phyloP scores from a whole-genome alignment of 2,329 filamentous ascomycete genomes.

The Elsinoe necatrix region DNA sequence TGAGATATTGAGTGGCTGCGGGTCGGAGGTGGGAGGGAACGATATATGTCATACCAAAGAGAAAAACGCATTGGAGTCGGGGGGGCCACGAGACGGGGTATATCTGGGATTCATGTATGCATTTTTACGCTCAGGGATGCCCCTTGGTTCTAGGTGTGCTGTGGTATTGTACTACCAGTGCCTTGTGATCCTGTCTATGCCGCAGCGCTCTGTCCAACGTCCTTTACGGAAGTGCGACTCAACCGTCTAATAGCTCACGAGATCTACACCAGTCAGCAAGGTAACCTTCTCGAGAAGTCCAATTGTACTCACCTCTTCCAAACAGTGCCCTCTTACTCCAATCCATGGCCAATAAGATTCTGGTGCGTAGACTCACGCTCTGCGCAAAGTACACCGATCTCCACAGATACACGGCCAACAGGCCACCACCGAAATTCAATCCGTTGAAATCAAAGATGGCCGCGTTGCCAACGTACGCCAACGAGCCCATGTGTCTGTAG shows the following conservation, averaged over 20 bases:
- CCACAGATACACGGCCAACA: slow-evolving; percentile 95
- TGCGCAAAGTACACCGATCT: slow-evolving; percentile 94
- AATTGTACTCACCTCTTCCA: slow-evolving; percentile 66
- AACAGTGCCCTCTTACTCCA: slow-evolving; percentile 97
- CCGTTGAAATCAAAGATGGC: slow-evolving; percentile 88
- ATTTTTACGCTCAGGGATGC: background rate
- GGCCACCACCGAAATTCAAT: slow-evolving; percentile 67
- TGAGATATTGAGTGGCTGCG: background rate
- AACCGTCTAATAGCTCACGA: slow-evolving; percentile 9
- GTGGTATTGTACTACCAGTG: background rate
- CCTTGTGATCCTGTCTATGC: background rate
- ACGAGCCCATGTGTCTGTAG: slow-evolving; percentile 80
- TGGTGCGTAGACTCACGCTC: slow-evolving; percentile 85
- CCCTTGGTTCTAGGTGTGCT: background rate
- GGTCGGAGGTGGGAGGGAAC: background rate
- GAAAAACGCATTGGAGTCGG: background rate
- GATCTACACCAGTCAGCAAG: slow-evolving; percentile 10
- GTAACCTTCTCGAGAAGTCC: background rate
- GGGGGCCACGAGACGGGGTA: background rate
- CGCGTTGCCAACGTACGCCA: slow-evolving; percentile 94
- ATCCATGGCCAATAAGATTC: slow-evolving; percentile 88
- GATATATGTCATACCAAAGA: background rate
- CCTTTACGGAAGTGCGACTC: background rate
- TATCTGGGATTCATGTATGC: slow-evolving; percentile 1
- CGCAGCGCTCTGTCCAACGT: background rate